Evolutionary conservation across 1,139 yeast genomes (phyloP), one percentile per base, ranked within the genome.

Genomic region (Yamadazyma sp.): DNA sequence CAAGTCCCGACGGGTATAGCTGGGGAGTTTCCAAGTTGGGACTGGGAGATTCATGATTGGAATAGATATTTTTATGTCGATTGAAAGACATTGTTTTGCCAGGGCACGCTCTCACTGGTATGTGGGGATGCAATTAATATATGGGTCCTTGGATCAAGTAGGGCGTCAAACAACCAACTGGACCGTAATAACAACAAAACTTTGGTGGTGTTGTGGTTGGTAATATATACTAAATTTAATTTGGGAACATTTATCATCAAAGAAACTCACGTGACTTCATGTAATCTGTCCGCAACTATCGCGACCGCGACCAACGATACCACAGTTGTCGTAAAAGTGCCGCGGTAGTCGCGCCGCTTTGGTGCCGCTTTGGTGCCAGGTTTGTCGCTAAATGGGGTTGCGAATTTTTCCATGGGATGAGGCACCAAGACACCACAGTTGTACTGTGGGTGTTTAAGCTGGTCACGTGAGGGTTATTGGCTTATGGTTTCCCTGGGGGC

Each of bases 231-330:
- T 9, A 15, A 15, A 15, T 9, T 15, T 3, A 11, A 4, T 15
- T 27, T 14, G 29, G 29, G 20, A 27, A 27, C 10, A 6, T 15
- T 29, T 7, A 29, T 18, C n/a, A 35, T 36, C 33, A 28, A 32
- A 32, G 29, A 30, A 31, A 28, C 15, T 36, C 39, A 36, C 39
- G 39, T 36, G 39, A 36, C 24, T 22, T 31, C 13, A 31, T 29
- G 39, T 26, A 36, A 36, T 36, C 25, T 30, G 26, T 23, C 26
- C 13, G 4, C 21, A 18, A 5, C 8, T 6, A 18, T 5, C 9
- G 26, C n/a, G 10, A n/a, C 4, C n/a, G 6, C n/a, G 6, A 12
- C 17, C 7, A 26, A 26, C 17, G 13, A 4, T 15, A 8, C 15
- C 22, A 20, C 9, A 20, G 8, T 7, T 15, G 29, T 27, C 3